Base-by-base conservation (phyloP, 495 filamentous ascomycete genomes). In the Venustampulla echinocandica region DNA sequence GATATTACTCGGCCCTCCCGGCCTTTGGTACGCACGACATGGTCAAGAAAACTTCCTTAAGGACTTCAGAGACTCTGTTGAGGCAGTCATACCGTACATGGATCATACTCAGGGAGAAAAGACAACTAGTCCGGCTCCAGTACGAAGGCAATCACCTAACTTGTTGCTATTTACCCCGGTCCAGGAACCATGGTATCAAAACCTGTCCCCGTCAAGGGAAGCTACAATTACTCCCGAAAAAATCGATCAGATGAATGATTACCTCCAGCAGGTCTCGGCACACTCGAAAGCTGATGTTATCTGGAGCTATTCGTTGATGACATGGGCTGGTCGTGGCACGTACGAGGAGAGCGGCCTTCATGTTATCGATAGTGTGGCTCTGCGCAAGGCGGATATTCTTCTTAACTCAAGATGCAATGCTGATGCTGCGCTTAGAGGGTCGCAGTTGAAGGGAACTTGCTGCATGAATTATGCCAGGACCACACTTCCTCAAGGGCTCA, bases 371-470 rank as follows among this genome's bases (percentile, higher is more conserved):
- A 58, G 45, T 10, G 64, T 78, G n/a, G 69, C 71, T 1, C 57
- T 56, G 34, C 58, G 55, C 36, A 71, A 71, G 57, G 70, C 72
- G 4, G 71, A 82, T 52, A 56, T 78, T 11, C 56, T 76, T 4
- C 60, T 82, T 42, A 82, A 81, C 45, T 49, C 73, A 20, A 72
- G 66, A 48, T 82, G 79, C 59, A 82, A 81, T 57, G 48, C 62
- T 3, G 59, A 65, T 46, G 51, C 64, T 21, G 50, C 59, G n/a
- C 46, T 55, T 7, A 56, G 56, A 46, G 58, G 61, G 19, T 71
- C 69, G 51, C 69, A 70, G 1, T 70, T 70, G 53, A 66, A 75
- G 46, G 65, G 69, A 19, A 82, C 79, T 3, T 83, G 79, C 60
- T 83, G 79, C 52, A 70, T 60, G 37, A 63, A 55, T 22, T 75